A percentile compares a stretch with the other conserved stretches of the same genome.
Conservation (phyloP, 176 grass and related monocot genomes). For the Cenchrus fungigraminus region DNA sequence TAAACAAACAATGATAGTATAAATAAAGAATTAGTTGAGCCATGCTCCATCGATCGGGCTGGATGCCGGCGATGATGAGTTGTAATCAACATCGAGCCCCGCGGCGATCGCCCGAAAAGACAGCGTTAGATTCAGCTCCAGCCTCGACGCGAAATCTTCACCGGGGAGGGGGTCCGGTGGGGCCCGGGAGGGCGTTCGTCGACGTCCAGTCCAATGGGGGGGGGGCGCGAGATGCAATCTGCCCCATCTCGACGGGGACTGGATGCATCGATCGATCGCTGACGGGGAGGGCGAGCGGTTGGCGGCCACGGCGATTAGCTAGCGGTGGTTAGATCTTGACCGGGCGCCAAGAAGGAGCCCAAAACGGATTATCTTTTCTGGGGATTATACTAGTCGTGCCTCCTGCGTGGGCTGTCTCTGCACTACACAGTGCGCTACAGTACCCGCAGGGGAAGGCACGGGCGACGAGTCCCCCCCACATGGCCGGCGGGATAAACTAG, state of each 20-base stretch:
- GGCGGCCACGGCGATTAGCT: slow-evolving; percentile 14
- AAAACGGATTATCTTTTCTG: slow-evolving; percentile 25
- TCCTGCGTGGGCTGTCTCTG: background rate
- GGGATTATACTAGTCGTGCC: background rate
- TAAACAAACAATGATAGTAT: background rate
- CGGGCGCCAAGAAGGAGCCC: slow-evolving; percentile 3
- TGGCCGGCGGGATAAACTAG: slow-evolving; percentile 31
- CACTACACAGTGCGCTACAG: too few species aligned
- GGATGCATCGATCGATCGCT: background rate
- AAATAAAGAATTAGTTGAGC: background rate
- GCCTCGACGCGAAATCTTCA: background rate
- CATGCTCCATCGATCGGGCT: background rate
- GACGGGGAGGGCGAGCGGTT: background rate
- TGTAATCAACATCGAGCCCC: background rate
- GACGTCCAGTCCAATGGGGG: background rate
- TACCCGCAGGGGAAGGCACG: background rate
- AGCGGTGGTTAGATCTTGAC: slow-evolving; percentile 74
- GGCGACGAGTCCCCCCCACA: background rate
- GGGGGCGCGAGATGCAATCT: slow-evolving; percentile 35
- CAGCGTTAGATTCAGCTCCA: background rate
- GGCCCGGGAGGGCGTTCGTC: background rate
- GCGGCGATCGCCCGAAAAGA: slow-evolving; percentile 19
- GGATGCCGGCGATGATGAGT: slow-evolving; percentile 21
- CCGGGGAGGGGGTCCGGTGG: background rate
- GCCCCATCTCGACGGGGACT: background rate